Conservation (phyloP, 108 stramenopile genomes). For the Nitzschia inconspicua region DNA sequence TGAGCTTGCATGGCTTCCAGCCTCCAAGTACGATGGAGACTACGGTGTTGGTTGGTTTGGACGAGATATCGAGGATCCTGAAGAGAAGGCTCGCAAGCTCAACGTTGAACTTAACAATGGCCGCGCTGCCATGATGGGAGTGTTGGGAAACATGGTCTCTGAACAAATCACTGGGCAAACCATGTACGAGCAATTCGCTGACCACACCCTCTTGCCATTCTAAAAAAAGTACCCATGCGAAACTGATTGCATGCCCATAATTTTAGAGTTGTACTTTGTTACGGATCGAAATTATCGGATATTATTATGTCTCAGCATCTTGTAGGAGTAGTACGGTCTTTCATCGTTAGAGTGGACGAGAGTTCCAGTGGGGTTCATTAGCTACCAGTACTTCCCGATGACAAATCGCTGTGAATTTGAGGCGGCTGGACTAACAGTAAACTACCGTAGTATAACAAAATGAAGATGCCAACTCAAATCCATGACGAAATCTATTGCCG, state of each 20-base stretch:
- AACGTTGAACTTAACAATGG: conserved; percentile 90
- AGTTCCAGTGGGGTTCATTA: too few relatives aligned
- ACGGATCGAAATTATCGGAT: neutral
- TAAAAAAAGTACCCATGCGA: conserved; percentile 31
- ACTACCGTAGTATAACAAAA: too few relatives aligned
- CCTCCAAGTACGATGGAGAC: conserved; percentile 65
- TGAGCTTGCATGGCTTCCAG: conserved; percentile 49
- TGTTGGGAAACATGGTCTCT: conserved; percentile 83
- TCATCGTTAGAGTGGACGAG: too few relatives aligned
- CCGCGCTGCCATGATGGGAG: conserved; percentile 85
- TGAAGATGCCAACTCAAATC: too few relatives aligned
- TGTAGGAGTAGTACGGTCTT: too few relatives aligned
- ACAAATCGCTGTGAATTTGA: too few relatives aligned
- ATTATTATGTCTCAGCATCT: neutral
- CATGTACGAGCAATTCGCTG: conserved; percentile 48
- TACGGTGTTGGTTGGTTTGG: conserved; percentile 67
- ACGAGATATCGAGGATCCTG: conserved; percentile 52
- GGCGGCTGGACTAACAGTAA: too few relatives aligned
- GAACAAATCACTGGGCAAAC: conserved; percentile 49
- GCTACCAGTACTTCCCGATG: too few relatives aligned
- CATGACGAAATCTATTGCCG: too few relatives aligned
- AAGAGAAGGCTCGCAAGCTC: conserved; percentile 67
- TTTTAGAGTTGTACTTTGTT: neutral
- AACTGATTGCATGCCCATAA: neutral
- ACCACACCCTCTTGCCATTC: conserved; percentile 33